Evolutionary conservation across 352 stramenopile species (phyloP), one percentile per base, ranked within the genome.

Genomic region (Pythium guiyangense): DNA sequence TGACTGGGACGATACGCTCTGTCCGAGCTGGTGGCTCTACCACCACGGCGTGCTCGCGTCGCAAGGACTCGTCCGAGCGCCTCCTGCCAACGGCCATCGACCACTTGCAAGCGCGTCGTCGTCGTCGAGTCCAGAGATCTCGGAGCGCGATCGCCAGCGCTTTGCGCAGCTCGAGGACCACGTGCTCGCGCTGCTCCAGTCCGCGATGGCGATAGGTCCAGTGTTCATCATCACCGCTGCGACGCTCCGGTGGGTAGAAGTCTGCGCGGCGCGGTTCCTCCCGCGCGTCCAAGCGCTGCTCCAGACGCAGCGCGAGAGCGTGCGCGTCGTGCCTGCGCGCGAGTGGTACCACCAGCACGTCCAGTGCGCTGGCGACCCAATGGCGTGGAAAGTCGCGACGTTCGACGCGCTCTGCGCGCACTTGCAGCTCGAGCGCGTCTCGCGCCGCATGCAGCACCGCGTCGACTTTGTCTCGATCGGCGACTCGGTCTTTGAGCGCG

Each of bases 1-100:
- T 29, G 77, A 87, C 60, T 87, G 77, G 77, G 77, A 87, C 40
- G 77, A 88, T 65, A 88, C 77, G 26, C 64, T 88, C 6, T 88
- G 77, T 35, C 77, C 77, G 9, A 80, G 72, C 61, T 78, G 62
- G 46, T 88, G 77, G 77, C 63, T 88, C 49, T 70, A 79, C 43
- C 54, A 54, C 6, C 65, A 74, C 11, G 74, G 70, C 6, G 55
- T 84, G 25, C 63, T 88, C 34, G 72, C 72, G 1, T 60, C 66
- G 10, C 59, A 79, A 35, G 62, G 70, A 14, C 63, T 85, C 39
- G 10, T 37, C 6, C 9, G 12, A 11, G 31, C 31, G 6, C 31
- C 31, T 9, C 9, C 31, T 9, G 6, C 31, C 31, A 37, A 37
- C 31, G 9, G 9, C 31, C 31, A 37, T 9, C 31, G 12, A 37